Conservation (phyloP, 768 basidiomycete species). For the Hygrophorus pudorinus region DNA sequence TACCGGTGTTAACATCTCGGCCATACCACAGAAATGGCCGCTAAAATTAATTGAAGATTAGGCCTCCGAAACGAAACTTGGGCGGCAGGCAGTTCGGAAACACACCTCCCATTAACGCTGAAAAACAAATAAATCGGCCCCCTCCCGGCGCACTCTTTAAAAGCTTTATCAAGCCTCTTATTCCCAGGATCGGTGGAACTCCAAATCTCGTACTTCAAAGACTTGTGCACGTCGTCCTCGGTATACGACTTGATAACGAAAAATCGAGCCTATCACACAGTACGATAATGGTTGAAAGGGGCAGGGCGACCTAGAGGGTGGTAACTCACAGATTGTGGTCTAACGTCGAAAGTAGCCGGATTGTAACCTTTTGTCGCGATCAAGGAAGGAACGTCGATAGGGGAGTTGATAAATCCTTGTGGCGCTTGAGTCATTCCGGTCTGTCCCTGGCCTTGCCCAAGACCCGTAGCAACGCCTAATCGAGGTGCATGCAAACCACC, state of each 20-base stretch:
- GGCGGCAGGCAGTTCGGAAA: neutral
- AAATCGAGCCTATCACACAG: conserved; percentile 58
- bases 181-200: conserved; percentile 96
- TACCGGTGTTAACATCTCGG: conserved; percentile 94
- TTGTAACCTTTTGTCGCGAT: conserved; percentile 89
- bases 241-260: conserved; percentile 99
- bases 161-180: conserved; percentile 94
- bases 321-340: conserved; percentile 61
- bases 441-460: conserved; percentile 19
- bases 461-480: conserved; percentile 27
- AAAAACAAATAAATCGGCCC: conserved; percentile 98
- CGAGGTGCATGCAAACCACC: conserved; percentile 21
- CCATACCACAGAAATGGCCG: conserved; percentile 98
- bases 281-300: neutral
- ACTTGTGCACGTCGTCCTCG: conserved; percentile 98
- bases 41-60: conserved; percentile 25
- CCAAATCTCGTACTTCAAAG: conserved; percentile 96
- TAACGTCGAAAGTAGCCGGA: conserved; percentile 71
- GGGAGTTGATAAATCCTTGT: conserved; percentile 45
- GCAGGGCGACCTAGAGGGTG: neutral
- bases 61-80: neutral
- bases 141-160: conserved; percentile 85
- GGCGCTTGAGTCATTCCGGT: conserved; percentile 16
- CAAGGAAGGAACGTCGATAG: conserved; percentile 79
- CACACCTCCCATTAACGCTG: conserved; percentile 84